These are phyloP conservation scores for Venturia oleaginea DNA, from an alignment of 2,329 filamentous ascomycete species.

Conservation along the genomic window DNA sequence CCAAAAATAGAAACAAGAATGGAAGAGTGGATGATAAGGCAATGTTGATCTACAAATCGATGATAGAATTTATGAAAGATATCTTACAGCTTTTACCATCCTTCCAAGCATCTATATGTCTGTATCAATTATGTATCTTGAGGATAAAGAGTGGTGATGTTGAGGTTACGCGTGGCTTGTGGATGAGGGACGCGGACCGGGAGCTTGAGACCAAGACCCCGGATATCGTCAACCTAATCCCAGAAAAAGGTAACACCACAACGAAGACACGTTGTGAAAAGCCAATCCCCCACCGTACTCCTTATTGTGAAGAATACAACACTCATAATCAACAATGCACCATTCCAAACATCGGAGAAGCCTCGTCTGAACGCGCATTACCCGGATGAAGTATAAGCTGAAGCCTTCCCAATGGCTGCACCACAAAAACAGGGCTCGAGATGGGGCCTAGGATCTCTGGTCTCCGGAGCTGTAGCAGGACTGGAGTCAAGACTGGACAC, in stretches of 20 bases:
- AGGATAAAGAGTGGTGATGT: not conserved
- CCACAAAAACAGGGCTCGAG: conserved; percentile 12
- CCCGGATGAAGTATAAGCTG: not conserved
- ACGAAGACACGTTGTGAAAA: conserved; percentile 8
- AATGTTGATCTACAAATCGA: too few relatives aligned
- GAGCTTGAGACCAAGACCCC: not conserved
- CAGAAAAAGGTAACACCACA: not conserved
- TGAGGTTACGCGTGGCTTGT: not conserved
- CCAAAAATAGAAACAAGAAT: not conserved
- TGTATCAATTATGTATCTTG: not conserved
- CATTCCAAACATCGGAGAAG: conserved; percentile 14
- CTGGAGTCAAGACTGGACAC: conserved; percentile 89
- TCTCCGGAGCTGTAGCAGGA: conserved; percentile 84
- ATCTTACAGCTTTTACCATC: conserved; percentile 13
- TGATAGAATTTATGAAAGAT: not conserved
- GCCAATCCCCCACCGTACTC: not conserved
- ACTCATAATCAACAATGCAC: conserved; percentile 13
- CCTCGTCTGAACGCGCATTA: not conserved
- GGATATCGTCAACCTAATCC: not conserved
- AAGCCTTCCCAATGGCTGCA: conserved; percentile 14
- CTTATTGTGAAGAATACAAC: not conserved
- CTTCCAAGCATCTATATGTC: conserved; percentile 2
- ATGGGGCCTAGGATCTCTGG: conserved; percentile 44
- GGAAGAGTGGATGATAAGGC: not conserved
- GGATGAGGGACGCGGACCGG: not conserved